Percentiles rank a stretch among this genome's conserved stretches.
These are phyloP conservation scores for Didymella glomerata DNA, from an alignment of 2,329 filamentous ascomycete species.

Conservation along the genomic window DNA sequence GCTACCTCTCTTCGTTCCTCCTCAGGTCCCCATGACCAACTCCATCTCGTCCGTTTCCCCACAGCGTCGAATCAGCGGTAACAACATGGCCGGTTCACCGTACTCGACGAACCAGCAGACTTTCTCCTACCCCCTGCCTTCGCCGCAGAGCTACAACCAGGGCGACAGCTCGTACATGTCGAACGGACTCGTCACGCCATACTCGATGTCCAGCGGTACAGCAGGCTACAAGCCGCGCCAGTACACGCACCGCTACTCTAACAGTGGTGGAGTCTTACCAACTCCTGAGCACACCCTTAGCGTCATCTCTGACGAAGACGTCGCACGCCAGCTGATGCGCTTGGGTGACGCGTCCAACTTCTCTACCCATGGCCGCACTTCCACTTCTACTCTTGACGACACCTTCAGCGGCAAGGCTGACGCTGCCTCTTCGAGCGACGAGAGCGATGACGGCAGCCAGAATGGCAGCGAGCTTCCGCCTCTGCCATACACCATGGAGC, in stretches of 20 bases:
- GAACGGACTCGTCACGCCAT: constrained; percentile 47
- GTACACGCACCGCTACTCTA: constrained; percentile 54
- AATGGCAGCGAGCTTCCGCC: constrained; percentile 60
- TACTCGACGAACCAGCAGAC: constrained; percentile 81
- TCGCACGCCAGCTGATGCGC: constrained; percentile 95
- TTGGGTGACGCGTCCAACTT: constrained; percentile 93
- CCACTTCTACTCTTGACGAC: constrained; percentile 91
- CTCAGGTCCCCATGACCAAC: constrained; percentile 78
- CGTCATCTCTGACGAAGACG: constrained; percentile 97
- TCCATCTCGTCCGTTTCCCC: constrained; percentile 98
- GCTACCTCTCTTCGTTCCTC: constrained; percentile 92
- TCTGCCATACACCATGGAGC: constrained; percentile 40
- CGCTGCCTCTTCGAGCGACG: constrained; percentile 57
- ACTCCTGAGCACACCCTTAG: constrained; percentile 98
- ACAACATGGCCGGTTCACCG: constrained; percentile 74
- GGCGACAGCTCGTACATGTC: constrained; percentile 49
- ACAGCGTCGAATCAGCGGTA: constrained; percentile 79
- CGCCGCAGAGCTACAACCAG: constrained; percentile 76
- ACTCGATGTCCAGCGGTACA: constrained; percentile 46
- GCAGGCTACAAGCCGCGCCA: constrained; percentile 49
- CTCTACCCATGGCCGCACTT: constrained; percentile 84
- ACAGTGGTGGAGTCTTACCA: constrained; percentile 72
- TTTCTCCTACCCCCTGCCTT: constrained; percentile 82
- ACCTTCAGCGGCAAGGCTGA: constrained; percentile 91
- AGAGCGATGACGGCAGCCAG: constrained; percentile 77